Base-by-base conservation (phyloP, 441 rosid species). In the Populus tomentosa region DNA sequence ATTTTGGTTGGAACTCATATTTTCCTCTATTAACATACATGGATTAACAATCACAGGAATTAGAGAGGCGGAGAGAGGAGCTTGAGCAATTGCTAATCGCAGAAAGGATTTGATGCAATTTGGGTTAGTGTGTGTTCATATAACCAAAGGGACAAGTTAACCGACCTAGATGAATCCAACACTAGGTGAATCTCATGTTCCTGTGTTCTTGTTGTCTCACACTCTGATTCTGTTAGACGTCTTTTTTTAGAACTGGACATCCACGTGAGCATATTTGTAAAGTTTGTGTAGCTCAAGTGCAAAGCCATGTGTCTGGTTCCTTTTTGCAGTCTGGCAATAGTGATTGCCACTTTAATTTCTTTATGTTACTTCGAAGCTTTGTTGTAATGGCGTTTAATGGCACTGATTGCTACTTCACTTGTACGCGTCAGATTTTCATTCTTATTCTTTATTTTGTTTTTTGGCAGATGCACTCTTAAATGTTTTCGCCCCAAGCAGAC, bases 31-130 rank as follows among this genome's bases (percentile, higher is more conserved):
- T 42, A 24, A 46, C 56, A 64, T 61, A 67, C 75, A 24, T 70
- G 32, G 59, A 59, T 74, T 73, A 21, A 46, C 64, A 70, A 75
- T 24, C 40, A 71, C 91, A 91, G 97, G 89, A 91, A 69, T 73
- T 92, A 80, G 91, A 85, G 72, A 79, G 80, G 73, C 90, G 92
- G 65, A 88, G 85, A 80, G 91, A 82, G 76, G 97, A 92, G 70
- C 88, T 92, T 40, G 92, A 92, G 84, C 97, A 87, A 66, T 78
- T 92, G 81, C 91, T 88, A 28, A 1, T 88, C 56, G 73, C 76
- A 38, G 89, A 88, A 77, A 77, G 88, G 61, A 85, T 59, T 69
- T 88, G 86, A 82, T 26, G 68, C 30, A 28, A 59, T 56, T 66
- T 63, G 26, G 28, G 71, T 7, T 64, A 59, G 50, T 42, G 62